Evolutionary conservation across 257 asterid species (phyloP), one percentile per base, ranked within the genome.

Genomic region (Solanum bukasovii): DNA sequence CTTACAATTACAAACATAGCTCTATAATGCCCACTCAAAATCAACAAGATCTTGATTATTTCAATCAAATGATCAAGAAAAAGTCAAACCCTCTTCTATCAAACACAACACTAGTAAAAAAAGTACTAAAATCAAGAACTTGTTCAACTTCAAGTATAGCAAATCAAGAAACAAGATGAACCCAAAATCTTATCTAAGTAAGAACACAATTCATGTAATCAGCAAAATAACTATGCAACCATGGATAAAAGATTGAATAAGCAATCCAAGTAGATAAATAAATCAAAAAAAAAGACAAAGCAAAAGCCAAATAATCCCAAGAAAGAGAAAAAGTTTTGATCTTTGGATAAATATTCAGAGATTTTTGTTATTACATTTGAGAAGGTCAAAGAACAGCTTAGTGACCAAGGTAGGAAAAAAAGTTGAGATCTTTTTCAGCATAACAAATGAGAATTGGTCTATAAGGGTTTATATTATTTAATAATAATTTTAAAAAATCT

Each of bases 301-400:
- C 44, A 63, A 86, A 52, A 29, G 20, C 11, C 29, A 52, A 82
- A 82, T 37, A 31, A 49, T 31, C n/a, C n/a, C 25, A 35, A 56
- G 52, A 46, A 35, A 77, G 25, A 59, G 11, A 59, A 59, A 56
- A 20, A 59, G 25, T 0, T 20, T 59, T 59, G 67, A 59, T 59
- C 67, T 59, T 59, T 59, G 25, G 67, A 59, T 59, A 59, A 56
- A 59, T 59, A 59, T 59, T 20, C 67, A 59, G 25, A 59, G 27
- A 72, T n/a, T 16, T 72, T 33, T 38, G 85, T 18, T 38, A 85
- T 73, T 27, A 29, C 87, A 83, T 74, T 59, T 49, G 63, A 63
- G 78, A 81, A 90, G 89, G 95, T 85, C 89, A 91, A 86, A 70
- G 31, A 78, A 81, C 33, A 56, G 82, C 72, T 37, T 67, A 89